Evolutionary conservation across 345 rosid genomes (phyloP), one percentile per base, ranked within the genome.

Genomic region (Odontarrhena argentea): DNA sequence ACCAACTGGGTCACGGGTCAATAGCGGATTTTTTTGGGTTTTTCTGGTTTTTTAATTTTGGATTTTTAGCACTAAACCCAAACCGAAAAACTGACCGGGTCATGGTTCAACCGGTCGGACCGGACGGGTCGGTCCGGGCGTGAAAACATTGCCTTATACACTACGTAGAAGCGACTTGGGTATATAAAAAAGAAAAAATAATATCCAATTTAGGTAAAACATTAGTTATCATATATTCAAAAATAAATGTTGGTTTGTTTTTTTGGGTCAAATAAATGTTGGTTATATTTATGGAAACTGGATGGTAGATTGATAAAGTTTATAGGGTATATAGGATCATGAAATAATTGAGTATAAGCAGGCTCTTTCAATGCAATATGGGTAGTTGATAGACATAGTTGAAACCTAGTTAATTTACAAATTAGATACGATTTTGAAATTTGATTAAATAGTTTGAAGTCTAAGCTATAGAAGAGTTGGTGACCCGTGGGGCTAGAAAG

Each of bases 401-500:
- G 32, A 47, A 37, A 58, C 57, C 57, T 57, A 48, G 24, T 58
- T 57, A 48, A 13, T 58, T 48, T 47, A 48, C 50, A 28, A 8
- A 18, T 18, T 18, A 18, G 22, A 40, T 40, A 68, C 43, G 14
- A 26, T 28, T 67, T 15, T 48, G 30, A 47, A 41, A 12, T 0
- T 13, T 8, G 11, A 48, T 28, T 24, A 30, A 69, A 25, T 70
- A 44, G 13, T 61, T 48, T 3, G 8, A 63, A 18, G 64, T 30
- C 70, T 41, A 63, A 38, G 44, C 45, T 10, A 63, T 63, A 40
- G 45, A 64, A 56, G 32, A 64, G 69, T 56, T 48, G 63, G 70
- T 64, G 53, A 64, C 22, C 72, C 71, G 47, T 55, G 60, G 67
- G 48, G 49, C 55, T 58, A 58, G 66, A 65, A 76, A 80, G 77